Percentiles rank a stretch among this genome's conserved stretches.
Conservation (phyloP, 345 rosid species). For the Salix caprea region DNA sequence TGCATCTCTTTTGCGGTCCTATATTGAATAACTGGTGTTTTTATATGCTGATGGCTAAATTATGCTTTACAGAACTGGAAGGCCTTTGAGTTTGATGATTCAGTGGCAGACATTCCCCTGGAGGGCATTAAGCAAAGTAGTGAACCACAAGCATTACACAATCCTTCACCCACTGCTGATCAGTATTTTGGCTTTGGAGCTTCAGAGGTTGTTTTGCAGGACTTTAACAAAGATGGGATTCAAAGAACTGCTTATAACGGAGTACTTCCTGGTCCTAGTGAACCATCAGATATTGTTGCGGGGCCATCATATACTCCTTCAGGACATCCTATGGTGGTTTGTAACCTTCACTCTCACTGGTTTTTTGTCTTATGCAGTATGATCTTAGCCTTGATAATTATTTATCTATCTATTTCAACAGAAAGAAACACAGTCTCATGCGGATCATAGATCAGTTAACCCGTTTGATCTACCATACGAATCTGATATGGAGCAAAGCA, state of each 20-base stretch:
- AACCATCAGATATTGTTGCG: constrained; percentile 25
- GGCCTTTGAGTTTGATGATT: constrained; percentile 48
- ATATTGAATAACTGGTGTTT: background rate
- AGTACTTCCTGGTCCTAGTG: constrained; percentile 30
- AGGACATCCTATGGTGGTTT: constrained; percentile 35
- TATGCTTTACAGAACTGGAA: constrained; percentile 63
- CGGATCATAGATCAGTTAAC: constrained; percentile 58
- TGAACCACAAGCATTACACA: constrained; percentile 32
- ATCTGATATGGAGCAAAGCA: constrained; percentile 47
- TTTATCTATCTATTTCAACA: constrained; percentile 22
- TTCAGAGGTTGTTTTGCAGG: constrained; percentile 50
- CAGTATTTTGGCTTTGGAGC: constrained; percentile 36
- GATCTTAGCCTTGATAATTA: background rate
- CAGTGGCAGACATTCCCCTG: constrained; percentile 33
- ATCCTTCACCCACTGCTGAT: constrained; percentile 33
- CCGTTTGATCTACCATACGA: constrained; percentile 93
- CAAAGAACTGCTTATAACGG: constrained; percentile 23
- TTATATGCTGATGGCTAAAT: background rate
- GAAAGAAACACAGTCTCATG: constrained; percentile 43
- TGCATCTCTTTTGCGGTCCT: background rate
- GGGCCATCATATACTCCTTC: constrained; percentile 35
- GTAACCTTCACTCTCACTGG: constrained; percentile 16
- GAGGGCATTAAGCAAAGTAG: constrained; percentile 29
- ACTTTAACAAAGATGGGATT: constrained; percentile 27
- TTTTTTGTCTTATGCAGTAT: background rate